Evolutionary conservation across 2,329 filamentous ascomycete genomes (phyloP).

Genomic region (Xylariaceae sp.): DNA sequence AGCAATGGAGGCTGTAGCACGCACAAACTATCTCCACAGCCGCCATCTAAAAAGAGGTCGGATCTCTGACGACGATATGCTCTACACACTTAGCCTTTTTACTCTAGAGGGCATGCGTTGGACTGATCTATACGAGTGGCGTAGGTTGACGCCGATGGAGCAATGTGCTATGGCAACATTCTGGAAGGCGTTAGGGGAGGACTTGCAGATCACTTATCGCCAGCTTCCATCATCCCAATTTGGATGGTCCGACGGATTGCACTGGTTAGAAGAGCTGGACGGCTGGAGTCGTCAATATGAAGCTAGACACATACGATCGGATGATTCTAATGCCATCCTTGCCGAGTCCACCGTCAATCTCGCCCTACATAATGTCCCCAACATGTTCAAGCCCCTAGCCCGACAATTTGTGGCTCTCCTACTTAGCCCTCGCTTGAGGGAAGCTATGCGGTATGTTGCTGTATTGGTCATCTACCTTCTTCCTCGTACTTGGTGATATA

Average conservation of each 20-base stretch:
- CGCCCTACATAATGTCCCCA: too few relatives aligned
- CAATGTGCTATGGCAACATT: conserved; percentile 62
- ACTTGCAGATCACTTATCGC: conserved; percentile 58
- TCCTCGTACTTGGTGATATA: too few relatives aligned
- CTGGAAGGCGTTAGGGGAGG: conserved; percentile 63
- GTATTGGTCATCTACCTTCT: too few relatives aligned
- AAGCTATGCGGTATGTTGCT: too few relatives aligned
- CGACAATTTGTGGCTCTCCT: too few relatives aligned
- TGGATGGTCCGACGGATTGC: conserved; percentile 43
- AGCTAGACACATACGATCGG: conserved; percentile 48
- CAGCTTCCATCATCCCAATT: conserved; percentile 37
- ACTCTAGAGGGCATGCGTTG: conserved; percentile 61
- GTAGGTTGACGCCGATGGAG: conserved; percentile 60
- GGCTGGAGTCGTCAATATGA: conserved; percentile 60
- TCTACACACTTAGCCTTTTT: conserved; percentile 70
- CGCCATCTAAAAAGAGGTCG: conserved; percentile 62
- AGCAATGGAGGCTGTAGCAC: conserved; percentile 59
- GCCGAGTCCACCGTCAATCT: background rate
- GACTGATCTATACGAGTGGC: conserved; percentile 64
- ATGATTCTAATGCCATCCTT: conserved; percentile 3
- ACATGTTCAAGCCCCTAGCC: too few relatives aligned
- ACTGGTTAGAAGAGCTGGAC: conserved; percentile 59
- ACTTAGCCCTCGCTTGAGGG: too few relatives aligned
- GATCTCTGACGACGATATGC: conserved; percentile 67
- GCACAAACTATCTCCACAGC: conserved; percentile 69